A percentile compares a stretch with the other conserved stretches of the same genome.
phyloP scores from a whole-genome alignment of 352 stramenopile genomes.

The Pythium aquatile region DNA sequence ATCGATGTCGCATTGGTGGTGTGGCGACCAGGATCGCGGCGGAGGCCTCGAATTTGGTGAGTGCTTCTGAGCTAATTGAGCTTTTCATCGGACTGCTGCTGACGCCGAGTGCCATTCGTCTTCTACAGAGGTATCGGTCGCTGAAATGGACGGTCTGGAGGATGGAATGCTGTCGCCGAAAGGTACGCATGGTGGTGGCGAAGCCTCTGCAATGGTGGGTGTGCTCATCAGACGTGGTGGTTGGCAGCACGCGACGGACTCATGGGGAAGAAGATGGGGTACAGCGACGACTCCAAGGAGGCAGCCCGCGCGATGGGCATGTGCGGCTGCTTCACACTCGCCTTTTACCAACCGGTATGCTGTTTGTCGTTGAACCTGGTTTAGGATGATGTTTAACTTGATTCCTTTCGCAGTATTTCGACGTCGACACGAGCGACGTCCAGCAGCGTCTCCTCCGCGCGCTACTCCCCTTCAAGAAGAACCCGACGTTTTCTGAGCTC shows the following conservation, averaged over 20 bases:
- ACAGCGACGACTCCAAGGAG: constrained; percentile 35
- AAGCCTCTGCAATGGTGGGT: not conserved
- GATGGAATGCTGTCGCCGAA: constrained; percentile 76
- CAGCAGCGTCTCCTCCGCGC: constrained; percentile 71
- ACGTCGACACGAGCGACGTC: constrained; percentile 82
- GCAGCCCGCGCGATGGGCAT: constrained; percentile 41
- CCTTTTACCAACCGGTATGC: constrained; percentile 80
- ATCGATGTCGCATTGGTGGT: not conserved
- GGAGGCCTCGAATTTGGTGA: constrained; percentile 73
- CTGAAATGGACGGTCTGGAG: constrained; percentile 69
- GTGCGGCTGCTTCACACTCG: constrained; percentile 79
- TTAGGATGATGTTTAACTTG: not conserved
- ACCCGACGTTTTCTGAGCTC: constrained; percentile 77
- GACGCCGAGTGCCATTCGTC: not conserved
- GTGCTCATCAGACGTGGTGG: constrained; percentile 3
- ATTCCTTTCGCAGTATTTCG: constrained; percentile 60
- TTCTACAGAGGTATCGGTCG: constrained; percentile 68
- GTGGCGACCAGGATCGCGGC: constrained; percentile 48
- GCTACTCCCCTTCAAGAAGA: constrained; percentile 83
- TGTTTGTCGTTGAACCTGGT: too few species aligned
- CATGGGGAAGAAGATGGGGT: constrained; percentile 51
- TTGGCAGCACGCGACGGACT: constrained; percentile 47
- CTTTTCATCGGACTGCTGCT: not conserved
- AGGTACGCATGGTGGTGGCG: constrained; percentile 39
- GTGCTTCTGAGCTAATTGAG: not conserved